These are phyloP conservation scores for Pulveroboletus ravenelii DNA, from an alignment of 768 basidiomycete genomes.

Conservation along the genomic window DNA sequence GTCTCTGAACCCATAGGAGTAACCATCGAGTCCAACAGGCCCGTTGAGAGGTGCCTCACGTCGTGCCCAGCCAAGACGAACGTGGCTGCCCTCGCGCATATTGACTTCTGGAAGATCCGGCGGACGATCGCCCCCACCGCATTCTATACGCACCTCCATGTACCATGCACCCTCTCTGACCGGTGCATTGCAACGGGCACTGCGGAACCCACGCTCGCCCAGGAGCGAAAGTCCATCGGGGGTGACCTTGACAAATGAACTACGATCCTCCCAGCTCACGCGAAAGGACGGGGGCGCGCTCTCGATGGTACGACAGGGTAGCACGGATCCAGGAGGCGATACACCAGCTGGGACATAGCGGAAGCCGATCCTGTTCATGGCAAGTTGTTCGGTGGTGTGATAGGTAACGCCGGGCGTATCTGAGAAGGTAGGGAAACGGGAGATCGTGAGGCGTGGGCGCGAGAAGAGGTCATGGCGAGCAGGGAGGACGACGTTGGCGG, in stretches of 20 bases:
- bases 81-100: conserved; percentile 67
- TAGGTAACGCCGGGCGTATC: conserved; percentile 51
- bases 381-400: conserved; percentile 65
- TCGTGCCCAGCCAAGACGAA: conserved; percentile 87
- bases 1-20: conserved; percentile 89
- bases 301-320: conserved; percentile 78
- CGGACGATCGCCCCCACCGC: conserved; percentile 61
- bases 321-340: conserved; percentile 48
- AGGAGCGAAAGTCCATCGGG: conserved; percentile 71
- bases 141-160: conserved; percentile 80
- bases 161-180: conserved; percentile 91
- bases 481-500: conserved; percentile 50
- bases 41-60: conserved; percentile 92
- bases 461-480: conserved; percentile 66
- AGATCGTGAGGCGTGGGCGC: conserved; percentile 66
- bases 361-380: conserved; percentile 71
- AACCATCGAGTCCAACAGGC: conserved; percentile 90
- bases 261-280: conserved; percentile 90
- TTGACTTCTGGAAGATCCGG: conserved; percentile 39
- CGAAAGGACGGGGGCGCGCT: conserved; percentile 64
- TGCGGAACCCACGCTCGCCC: conserved; percentile 87
- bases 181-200: conserved; percentile 84
- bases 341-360: conserved; percentile 80
- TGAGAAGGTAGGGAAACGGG: conserved; percentile 67
- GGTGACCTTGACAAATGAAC: conserved; percentile 71